Evolutionary conservation across 371 early-diverging fungal species (phyloP).

Genomic region (Basidiobolus meristosporus): DNA sequence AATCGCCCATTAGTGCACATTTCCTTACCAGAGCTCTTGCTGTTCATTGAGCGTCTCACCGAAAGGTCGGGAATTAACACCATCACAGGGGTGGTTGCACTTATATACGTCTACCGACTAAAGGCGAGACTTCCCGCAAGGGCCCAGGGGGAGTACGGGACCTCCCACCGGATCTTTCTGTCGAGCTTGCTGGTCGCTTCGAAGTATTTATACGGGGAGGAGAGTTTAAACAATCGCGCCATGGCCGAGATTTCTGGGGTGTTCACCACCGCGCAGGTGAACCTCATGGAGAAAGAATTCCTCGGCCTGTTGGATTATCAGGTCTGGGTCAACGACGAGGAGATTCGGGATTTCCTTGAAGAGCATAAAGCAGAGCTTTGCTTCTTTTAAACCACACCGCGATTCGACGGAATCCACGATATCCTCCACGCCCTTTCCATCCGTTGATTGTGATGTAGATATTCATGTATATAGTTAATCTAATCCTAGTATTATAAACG

Average conservation of each 20-base stretch:
- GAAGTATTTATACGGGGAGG: constrained; percentile 32
- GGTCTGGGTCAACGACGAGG: constrained; percentile 7
- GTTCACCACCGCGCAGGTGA: constrained; percentile 36
- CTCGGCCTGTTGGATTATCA: constrained; percentile 26
- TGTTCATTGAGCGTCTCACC: constrained; percentile 4
- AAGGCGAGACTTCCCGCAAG: constrained; percentile 31
- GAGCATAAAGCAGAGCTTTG: constrained; percentile 3
- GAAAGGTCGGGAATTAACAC: constrained; percentile 1
- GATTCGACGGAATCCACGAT: no score
- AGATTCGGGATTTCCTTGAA: constrained; percentile 3
- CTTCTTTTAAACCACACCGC: no score
- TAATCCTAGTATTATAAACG: no score
- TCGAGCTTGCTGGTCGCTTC: constrained; percentile 46
- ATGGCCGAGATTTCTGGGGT: constrained; percentile 38
- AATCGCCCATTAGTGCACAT: constrained; percentile 2
- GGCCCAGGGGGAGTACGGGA: constrained; percentile 48
- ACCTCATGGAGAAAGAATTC: constrained; percentile 45
- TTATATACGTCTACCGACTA: constrained; percentile 52
- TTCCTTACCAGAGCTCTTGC: constrained; percentile 3
- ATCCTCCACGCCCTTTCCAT: no score
- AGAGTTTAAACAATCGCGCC: constrained; percentile 31
- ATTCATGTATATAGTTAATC: no score
- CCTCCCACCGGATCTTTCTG: constrained; percentile 53
- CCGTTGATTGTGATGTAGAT: no score
- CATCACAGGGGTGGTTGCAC: constrained; percentile 5